Percentiles rank a stretch among this genome's conserved stretches.
These are phyloP conservation scores for Diaporthe destruens DNA, from an alignment of 2,329 filamentous ascomycete genomes.

Conservation along the genomic window DNA sequence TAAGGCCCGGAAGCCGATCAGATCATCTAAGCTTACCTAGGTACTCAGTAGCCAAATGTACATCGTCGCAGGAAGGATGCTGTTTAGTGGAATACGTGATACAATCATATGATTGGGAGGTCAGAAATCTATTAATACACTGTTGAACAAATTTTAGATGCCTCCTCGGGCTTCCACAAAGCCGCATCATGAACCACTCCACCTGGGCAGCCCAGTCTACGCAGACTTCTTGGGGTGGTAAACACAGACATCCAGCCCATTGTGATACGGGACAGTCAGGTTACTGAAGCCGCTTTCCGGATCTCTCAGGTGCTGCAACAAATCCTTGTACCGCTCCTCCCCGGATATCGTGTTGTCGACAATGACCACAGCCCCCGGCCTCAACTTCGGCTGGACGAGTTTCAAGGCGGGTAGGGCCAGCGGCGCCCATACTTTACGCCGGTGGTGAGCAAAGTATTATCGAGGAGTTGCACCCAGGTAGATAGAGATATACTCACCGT, in stretches of 20 bases:
- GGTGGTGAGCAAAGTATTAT: neutral
- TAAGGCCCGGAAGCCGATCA: too few relatives aligned
- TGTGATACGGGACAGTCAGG: conserved; percentile 43
- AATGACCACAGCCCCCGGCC: conserved; percentile 56
- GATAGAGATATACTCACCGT: conserved; percentile 52
- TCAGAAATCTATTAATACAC: conserved; percentile 6
- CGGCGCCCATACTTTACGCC: conserved; percentile 49
- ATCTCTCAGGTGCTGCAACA: conserved; percentile 54
- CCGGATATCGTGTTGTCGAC: conserved; percentile 53
- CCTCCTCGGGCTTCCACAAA: neutral
- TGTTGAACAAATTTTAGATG: neutral
- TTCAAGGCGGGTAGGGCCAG: conserved; percentile 54
- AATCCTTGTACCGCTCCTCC: conserved; percentile 53
- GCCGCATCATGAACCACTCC: neutral
- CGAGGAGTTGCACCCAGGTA: neutral
- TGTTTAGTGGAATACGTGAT: neutral
- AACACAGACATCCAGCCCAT: conserved; percentile 45
- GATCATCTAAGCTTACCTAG: too few relatives aligned
- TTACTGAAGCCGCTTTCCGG: conserved; percentile 57
- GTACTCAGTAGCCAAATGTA: too few relatives aligned
- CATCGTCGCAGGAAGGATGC: too few relatives aligned
- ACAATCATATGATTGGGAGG: neutral
- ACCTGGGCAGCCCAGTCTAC: neutral
- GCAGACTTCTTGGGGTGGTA: conserved; percentile 38
- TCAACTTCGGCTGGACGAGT: conserved; percentile 50